Evolutionary conservation across 306 rosid species (phyloP), one percentile per base, ranked within the genome.

Genomic region (Malus orientalis): DNA sequence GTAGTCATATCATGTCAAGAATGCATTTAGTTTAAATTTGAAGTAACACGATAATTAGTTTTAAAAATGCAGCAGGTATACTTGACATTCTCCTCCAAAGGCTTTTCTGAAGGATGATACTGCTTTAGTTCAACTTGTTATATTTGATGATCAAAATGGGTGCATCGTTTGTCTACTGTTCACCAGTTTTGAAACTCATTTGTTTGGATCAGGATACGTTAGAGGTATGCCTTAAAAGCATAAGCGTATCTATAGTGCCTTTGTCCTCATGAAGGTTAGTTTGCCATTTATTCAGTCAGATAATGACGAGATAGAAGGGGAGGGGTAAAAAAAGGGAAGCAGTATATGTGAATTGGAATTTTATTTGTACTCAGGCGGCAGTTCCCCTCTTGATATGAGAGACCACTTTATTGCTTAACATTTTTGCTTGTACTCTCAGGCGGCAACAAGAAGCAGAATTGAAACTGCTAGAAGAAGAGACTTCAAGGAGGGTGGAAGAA

Each of bases 141-240:
- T 89, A 85, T 89, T 89, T 96, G 99, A 93, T 96, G 92, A 88
- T 89, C 97, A 87, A 91, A 88, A 88, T 91, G 91, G 92, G 83
- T 92, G 93, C 94, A 79, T 83, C 93, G 85, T 96, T 93, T 91
- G 86, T 89, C 93, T 88, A 88, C 97, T 91, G 92, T 96, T 92
- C 93, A 86, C 91, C 98, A 91, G 91, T 93, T 92, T 88, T 93
- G 93, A 83, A 84, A 88, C 90, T 87, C 96, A 85, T 89, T 88
- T 96, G 91, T 92, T 91, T 91, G 96, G 99, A 96, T 96, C 98
- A 83, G 98, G 91, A 90, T 92, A 87, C 90, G 63, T 85, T 89
- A 96, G 99, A 91, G 99, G 99, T 93, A 91, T 92, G 97, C 96
- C 93, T 90, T 92, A 86, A 90, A 89, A 89, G 99, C 89, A 86